Conservation (phyloP, 768 basidiomycete species). For the Panaeolus cyanescens region DNA sequence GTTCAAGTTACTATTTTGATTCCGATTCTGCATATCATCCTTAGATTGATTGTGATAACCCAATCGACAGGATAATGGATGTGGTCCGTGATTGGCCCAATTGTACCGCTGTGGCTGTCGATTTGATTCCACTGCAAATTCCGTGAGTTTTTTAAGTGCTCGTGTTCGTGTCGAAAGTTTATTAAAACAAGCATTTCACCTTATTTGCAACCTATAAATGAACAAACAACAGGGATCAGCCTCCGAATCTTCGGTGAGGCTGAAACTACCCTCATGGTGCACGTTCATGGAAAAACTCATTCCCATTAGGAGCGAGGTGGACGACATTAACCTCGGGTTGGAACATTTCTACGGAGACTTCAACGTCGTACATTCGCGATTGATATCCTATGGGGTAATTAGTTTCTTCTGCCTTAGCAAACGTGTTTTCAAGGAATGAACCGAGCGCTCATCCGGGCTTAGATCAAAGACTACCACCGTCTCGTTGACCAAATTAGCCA, state of each 20-base stretch:
- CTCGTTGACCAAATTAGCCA: constrained; percentile 68
- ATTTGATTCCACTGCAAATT: constrained; percentile 79
- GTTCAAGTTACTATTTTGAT: constrained; percentile 12
- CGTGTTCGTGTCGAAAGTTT: constrained; percentile 9
- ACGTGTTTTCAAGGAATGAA: constrained; percentile 7
- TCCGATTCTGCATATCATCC: neutral
- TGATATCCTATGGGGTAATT: constrained; percentile 69
- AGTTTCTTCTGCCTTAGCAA: constrained; percentile 15
- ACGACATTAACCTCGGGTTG: constrained; percentile 81
- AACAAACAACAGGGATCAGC: constrained; percentile 33
- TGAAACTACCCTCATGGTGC: neutral
- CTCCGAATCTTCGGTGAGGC: constrained; percentile 64
- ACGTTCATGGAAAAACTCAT: constrained; percentile 4
- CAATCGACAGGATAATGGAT: constrained; percentile 64
- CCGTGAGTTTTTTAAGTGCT: constrained; percentile 42
- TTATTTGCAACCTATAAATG: too few species aligned
- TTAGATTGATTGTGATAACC: neutral
- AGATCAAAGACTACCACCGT: constrained; percentile 69
- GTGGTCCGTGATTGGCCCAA: constrained; percentile 72
- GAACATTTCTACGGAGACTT: constrained; percentile 82
- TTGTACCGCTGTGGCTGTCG: constrained; percentile 69
- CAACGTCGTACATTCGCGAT: constrained; percentile 71
- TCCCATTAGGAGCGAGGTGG: constrained; percentile 67
- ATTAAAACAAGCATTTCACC: constrained; percentile 59
- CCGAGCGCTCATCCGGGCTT: neutral